Evolutionary conservation across 495 filamentous ascomycete genomes (phyloP).

Genomic region (Hypomontagnella submonticulosa): DNA sequence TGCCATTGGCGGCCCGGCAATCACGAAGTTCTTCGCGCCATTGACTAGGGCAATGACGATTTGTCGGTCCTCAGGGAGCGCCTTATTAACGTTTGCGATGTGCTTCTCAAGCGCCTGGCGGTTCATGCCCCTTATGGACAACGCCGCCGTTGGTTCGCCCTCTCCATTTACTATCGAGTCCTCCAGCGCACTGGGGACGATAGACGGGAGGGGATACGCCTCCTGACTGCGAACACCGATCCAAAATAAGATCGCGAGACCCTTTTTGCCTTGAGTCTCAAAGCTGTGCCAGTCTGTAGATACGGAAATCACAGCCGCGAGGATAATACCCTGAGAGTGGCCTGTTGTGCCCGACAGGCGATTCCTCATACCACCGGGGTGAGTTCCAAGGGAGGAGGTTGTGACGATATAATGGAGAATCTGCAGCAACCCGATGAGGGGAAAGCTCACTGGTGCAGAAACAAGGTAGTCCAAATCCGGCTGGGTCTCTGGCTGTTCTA

Average conservation of each 20-base stretch:
- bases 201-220: slow-evolving; percentile 84
- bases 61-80: slow-evolving; percentile 81
- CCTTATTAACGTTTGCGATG: slow-evolving; percentile 84
- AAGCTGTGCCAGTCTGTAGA: slow-evolving; percentile 83
- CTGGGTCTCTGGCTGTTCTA: slow-evolving; percentile 78
- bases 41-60: slow-evolving; percentile 87
- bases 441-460: slow-evolving; percentile 91
- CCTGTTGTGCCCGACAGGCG: slow-evolving; percentile 81
- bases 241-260: slow-evolving; percentile 88
- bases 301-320: slow-evolving; percentile 83
- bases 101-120: slow-evolving; percentile 77
- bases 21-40: slow-evolving; percentile 87
- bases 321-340: slow-evolving; percentile 88
- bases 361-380: slow-evolving; percentile 79
- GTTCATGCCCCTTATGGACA: slow-evolving; percentile 84
- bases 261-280: slow-evolving; percentile 71
- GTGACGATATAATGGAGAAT: slow-evolving; percentile 85
- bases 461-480: slow-evolving; percentile 95
- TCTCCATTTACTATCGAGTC: slow-evolving; percentile 86
- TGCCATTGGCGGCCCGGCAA: slow-evolving; percentile 87
- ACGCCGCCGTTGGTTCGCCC: slow-evolving; percentile 84
- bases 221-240: slow-evolving; percentile 90
- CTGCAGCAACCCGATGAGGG: slow-evolving; percentile 86
- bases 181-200: slow-evolving; percentile 81
- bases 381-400: slow-evolving; percentile 80